Base-by-base conservation (phyloP, 257 asterid species). In the Nicotiana tomentosiformis region DNA sequence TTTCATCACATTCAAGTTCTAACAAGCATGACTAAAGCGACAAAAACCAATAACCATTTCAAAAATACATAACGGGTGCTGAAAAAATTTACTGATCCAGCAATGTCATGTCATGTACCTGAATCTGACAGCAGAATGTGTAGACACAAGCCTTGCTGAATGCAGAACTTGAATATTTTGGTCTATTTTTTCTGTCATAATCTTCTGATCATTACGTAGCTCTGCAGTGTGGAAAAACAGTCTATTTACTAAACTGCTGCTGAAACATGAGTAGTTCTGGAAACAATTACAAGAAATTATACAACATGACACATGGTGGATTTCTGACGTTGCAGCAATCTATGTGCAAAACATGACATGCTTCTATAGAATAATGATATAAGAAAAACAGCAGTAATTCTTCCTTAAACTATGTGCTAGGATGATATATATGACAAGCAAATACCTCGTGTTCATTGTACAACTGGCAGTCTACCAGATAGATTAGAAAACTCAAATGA, bases 141-240 rank as follows among this genome's bases (percentile, higher is more conserved):
- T 23, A 12, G 96, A 89, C 46, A 90, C 70, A 72, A 88, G 89
- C 84, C 88, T 92, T 30, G 89, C 95, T 15, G 99, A 96, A 89
- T 94, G 98, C 87, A 96, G 83, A 88, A 94, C 86, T 82, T 93
- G 89, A 87, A 96, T 94, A 82, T 92, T 23, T 23, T 23, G 26
- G 88, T 88, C 79, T 74, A 94, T 92, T 86, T 89, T 94, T 80
- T 90, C 97, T n/a, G 99, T 96, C 29, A 91, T 66, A 81, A 90
- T 91, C 88, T 88, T 89, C 87, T 93, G 92, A 88, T 96, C 97
- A 88, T 88, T 92, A 43, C 92, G 98, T 39, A 96, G 88, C 88
- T 77, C 98, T 96, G 95, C 80, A 90, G 46, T 65, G 67, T 66
- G 66, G 23, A 58, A 49, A 81, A 72, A 32, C 51, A 43, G 51